Percentiles rank a stretch among this genome's conserved stretches.
These are phyloP conservation scores for Alternaria postmessia DNA, from an alignment of 2,329 filamentous ascomycete species.

Conservation along the genomic window DNA sequence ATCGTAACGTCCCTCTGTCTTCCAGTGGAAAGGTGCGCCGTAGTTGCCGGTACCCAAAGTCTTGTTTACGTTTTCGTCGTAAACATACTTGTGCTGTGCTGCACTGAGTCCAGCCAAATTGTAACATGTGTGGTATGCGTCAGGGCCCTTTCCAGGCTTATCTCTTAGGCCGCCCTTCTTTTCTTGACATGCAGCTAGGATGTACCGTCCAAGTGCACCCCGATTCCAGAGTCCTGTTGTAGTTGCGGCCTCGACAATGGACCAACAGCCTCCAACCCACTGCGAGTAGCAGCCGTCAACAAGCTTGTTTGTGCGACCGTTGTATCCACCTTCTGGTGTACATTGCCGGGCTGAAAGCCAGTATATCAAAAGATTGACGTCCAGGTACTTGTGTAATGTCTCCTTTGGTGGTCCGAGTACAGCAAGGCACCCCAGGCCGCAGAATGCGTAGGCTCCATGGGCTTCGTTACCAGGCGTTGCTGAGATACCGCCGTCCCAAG, in stretches of 20 bases:
- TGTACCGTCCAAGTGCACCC: constrained; percentile 86
- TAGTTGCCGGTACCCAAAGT: constrained; percentile 37
- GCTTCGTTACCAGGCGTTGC: constrained; percentile 86
- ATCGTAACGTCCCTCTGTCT: constrained; percentile 56
- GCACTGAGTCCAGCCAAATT: constrained; percentile 85
- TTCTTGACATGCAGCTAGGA: constrained; percentile 84
- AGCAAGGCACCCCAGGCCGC: constrained; percentile 86
- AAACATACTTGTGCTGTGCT: constrained; percentile 72
- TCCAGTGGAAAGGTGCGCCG: constrained; percentile 56
- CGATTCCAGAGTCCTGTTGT: constrained; percentile 72
- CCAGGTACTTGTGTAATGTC: constrained; percentile 77
- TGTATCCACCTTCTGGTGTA: constrained; percentile 89
- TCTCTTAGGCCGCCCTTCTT: constrained; percentile 86
- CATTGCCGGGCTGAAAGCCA: constrained; percentile 93
- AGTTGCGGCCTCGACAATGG: constrained; percentile 81
- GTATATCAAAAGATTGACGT: constrained; percentile 77
- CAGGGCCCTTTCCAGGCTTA: constrained; percentile 87
- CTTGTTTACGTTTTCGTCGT: constrained; percentile 51
- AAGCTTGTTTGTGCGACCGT: constrained; percentile 94
- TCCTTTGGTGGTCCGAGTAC: constrained; percentile 82
- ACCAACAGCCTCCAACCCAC: constrained; percentile 96
- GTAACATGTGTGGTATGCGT: constrained; percentile 94
- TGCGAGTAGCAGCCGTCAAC: constrained; percentile 99
- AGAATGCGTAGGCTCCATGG: constrained; percentile 96
- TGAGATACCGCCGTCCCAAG: constrained; percentile 92